Conservation (phyloP, 108 stramenopile genomes). For the Seminavis robusta region DNA sequence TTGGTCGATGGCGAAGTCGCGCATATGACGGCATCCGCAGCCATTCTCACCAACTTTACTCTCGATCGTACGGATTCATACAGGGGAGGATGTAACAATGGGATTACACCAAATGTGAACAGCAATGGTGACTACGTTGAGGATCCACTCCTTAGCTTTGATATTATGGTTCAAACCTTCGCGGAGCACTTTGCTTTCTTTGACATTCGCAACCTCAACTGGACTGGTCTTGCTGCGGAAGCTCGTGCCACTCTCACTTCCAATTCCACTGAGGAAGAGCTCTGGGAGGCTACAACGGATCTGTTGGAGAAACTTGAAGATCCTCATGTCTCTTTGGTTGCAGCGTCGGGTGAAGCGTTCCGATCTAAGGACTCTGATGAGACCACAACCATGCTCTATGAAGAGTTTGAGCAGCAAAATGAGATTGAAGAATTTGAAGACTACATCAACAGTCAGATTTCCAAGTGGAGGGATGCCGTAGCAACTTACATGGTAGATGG, state of each 20-base stretch:
- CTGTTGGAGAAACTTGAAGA: background rate
- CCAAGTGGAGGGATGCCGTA: background rate
- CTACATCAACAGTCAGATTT: background rate
- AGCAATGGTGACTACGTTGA: background rate
- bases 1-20: background rate
- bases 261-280: background rate
- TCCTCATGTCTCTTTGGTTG: background rate
- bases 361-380: too few species aligned
- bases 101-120: background rate
- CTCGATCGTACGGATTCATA: background rate
- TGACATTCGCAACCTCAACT: background rate
- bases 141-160: background rate
- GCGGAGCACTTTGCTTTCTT: slow-evolving; percentile 6
- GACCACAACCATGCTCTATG: background rate
- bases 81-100: background rate
- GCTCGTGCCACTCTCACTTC: background rate
- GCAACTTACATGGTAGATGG: background rate
- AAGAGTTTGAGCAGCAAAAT: background rate
- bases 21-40: background rate
- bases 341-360: background rate
- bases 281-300: background rate
- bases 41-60: background rate
- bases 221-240: background rate
- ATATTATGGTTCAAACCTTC: slow-evolving; percentile 4
- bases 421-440: background rate